Percentiles rank a stretch among this genome's conserved stretches.
Conservation (phyloP, 495 filamentous ascomycete genomes). For the Penicillium cataractarum region DNA sequence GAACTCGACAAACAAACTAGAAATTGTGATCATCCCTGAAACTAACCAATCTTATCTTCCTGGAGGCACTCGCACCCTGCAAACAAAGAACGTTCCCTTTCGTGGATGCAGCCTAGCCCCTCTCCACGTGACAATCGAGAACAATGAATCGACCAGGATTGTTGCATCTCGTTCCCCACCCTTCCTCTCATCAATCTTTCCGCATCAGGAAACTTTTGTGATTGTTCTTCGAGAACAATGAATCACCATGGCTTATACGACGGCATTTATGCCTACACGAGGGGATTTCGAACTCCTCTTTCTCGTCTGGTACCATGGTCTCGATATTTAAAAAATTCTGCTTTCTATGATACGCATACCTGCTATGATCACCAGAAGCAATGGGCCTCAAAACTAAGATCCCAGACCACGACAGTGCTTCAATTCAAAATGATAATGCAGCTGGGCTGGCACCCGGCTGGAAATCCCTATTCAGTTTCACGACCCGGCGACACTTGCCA, state of each 20-base stretch:
- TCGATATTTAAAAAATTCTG: background rate
- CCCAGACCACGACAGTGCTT: background rate
- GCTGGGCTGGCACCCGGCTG: slow-evolving; percentile 36
- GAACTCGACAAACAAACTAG: background rate
- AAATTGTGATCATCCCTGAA: too few relatives aligned
- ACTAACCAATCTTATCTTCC: background rate
- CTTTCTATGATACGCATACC: background rate
- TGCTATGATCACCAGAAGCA: background rate
- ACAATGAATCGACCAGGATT: slow-evolving; percentile 28
- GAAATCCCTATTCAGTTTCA: slow-evolving; percentile 73
- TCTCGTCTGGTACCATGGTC: background rate
- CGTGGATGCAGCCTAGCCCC: background rate
- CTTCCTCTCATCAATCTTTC: slow-evolving; percentile 31
- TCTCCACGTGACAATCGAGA: slow-evolving; percentile 6
- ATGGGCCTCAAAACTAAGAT: slow-evolving; percentile 10
- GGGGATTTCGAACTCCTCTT: background rate
- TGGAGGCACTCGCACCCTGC: background rate
- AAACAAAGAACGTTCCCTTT: background rate
- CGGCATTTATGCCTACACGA: background rate
- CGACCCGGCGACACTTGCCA: slow-evolving; percentile 60
- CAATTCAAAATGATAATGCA: background rate
- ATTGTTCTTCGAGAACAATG: slow-evolving; percentile 17
- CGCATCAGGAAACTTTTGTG: slow-evolving; percentile 24
- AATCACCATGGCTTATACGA: background rate
- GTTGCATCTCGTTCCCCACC: slow-evolving; percentile 6